Evolutionary conservation across 2,329 filamentous ascomycete species (phyloP).

Genomic region (Phaeophleospora eucalypticola): DNA sequence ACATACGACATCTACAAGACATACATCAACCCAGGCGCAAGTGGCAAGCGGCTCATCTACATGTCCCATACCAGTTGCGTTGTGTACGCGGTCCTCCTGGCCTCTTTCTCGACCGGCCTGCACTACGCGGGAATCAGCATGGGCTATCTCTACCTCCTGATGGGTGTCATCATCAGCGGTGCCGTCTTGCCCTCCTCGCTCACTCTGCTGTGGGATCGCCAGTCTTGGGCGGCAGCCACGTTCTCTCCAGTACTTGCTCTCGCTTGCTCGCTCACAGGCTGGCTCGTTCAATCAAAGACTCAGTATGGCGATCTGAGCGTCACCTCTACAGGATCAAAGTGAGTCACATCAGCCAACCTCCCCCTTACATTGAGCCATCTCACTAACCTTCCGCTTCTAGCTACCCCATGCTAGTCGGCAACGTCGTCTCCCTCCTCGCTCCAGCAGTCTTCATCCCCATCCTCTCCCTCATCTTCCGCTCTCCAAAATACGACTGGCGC

Average conservation of each 20-base stretch:
- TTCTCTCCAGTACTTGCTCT: conserved; percentile 67
- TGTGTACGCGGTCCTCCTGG: conserved; percentile 72
- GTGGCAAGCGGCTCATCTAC: conserved; percentile 71
- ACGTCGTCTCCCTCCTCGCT: conserved; percentile 75
- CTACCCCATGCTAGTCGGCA: conserved; percentile 82
- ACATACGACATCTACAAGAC: conserved; percentile 88
- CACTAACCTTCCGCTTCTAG: too few relatives aligned
- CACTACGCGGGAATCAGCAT: conserved; percentile 60
- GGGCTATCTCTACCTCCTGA: conserved; percentile 84
- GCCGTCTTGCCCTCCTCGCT: conserved; percentile 72
- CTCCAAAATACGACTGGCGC: conserved; percentile 78
- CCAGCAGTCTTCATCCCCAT: conserved; percentile 71
- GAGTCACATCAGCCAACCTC: too few relatives aligned
- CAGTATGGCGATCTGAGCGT: conserved; percentile 67
- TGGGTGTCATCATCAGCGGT: conserved; percentile 85
- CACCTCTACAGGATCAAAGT: conserved; percentile 71
- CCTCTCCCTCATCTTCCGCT: conserved; percentile 66
- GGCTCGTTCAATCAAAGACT: conserved; percentile 71
- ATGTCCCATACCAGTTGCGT: conserved; percentile 72
- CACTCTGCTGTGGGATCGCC: conserved; percentile 74
- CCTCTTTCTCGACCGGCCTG: conserved; percentile 71
- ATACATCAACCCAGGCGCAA: conserved; percentile 75
- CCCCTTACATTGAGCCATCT: too few relatives aligned
- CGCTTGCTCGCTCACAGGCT: conserved; percentile 64
- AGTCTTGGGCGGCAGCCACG: conserved; percentile 71